Conservation (phyloP, 192 early-diverging fungal species). For the Backusella luteola region DNA sequence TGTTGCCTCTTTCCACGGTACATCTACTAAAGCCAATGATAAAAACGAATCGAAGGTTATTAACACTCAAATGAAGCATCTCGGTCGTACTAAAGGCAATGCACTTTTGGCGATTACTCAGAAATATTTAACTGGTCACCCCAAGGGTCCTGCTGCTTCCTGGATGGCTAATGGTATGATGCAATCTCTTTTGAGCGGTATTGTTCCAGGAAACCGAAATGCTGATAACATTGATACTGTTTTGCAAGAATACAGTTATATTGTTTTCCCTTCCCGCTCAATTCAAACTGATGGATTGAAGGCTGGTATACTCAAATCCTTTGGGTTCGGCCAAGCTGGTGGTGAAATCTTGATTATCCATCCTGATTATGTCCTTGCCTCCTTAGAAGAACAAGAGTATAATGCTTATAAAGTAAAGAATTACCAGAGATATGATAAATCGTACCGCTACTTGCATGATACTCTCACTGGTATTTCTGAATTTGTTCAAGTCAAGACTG, state of each 20-base stretch:
- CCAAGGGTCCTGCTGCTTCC: constrained; percentile 94
- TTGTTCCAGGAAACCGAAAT: constrained; percentile 93
- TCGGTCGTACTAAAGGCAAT: constrained; percentile 86
- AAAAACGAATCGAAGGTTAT: constrained; percentile 88
- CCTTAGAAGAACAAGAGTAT: constrained; percentile 71
- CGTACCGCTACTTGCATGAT: constrained; percentile 92
- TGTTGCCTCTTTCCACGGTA: constrained; percentile 94
- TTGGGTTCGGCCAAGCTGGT: constrained; percentile 95
- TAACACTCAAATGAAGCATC: constrained; percentile 80
- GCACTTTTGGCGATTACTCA: constrained; percentile 82
- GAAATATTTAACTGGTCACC: constrained; percentile 94
- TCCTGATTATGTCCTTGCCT: constrained; percentile 81
- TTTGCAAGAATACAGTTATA: constrained; percentile 73
- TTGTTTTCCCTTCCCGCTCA: constrained; percentile 79
- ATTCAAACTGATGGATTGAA: constrained; percentile 91
- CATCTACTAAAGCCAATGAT: constrained; percentile 93
- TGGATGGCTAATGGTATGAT: constrained; percentile 97
- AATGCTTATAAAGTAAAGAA: constrained; percentile 67
- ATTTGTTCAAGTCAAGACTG: constrained; percentile 86
- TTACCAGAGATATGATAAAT: constrained; percentile 65
- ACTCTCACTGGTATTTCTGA: constrained; percentile 75
- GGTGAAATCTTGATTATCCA: constrained; percentile 85
- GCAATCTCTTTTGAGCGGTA: constrained; percentile 79
- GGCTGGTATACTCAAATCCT: constrained; percentile 89
- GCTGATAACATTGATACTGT: constrained; percentile 80